phyloP scores from a whole-genome alignment of 805 yeast genomes.

The Wickerhamomyces subpelliculosus region DNA sequence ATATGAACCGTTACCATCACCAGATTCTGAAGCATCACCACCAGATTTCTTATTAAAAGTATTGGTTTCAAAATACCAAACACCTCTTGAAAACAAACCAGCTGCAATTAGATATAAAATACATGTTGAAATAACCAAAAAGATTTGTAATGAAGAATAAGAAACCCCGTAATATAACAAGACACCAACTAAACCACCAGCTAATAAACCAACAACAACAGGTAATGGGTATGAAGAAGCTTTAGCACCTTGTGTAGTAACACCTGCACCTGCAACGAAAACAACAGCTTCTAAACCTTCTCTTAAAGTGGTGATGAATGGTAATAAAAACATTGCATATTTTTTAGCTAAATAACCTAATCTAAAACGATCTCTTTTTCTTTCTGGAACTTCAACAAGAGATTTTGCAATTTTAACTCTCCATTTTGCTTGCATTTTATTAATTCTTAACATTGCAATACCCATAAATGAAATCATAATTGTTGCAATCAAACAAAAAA shows the following conservation, averaged over 20 bases:
- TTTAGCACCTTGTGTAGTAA: slow-evolving; percentile 41
- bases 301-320: slow-evolving; percentile 86
- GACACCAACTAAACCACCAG: slow-evolving; percentile 69
- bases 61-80: slow-evolving; percentile 82
- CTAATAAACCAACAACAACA: slow-evolving; percentile 78
- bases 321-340: slow-evolving; percentile 84
- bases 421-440: slow-evolving; percentile 97
- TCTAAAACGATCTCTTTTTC: slow-evolving; percentile 43
- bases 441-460: slow-evolving; percentile 89
- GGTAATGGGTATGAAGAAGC: slow-evolving; percentile 87
- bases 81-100: slow-evolving; percentile 88
- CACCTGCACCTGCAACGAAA: slow-evolving; percentile 93
- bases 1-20: slow-evolving; percentile 94
- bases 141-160: slow-evolving; percentile 73
- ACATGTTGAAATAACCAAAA: slow-evolving; percentile 81
- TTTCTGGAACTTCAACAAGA: slow-evolving; percentile 50
- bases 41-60: slow-evolving; percentile 63
- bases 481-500: slow-evolving; percentile 85
- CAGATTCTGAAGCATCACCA: slow-evolving; percentile 91
- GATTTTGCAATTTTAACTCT: slow-evolving; percentile 89
- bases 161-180: slow-evolving; percentile 79
- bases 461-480: slow-evolving; percentile 91
- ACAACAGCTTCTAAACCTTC: slow-evolving; percentile 97
- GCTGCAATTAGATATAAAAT: slow-evolving; percentile 85
- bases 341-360: slow-evolving; percentile 54